phyloP scores from a whole-genome alignment of 2,329 filamentous ascomycete species.

The Talaromyces sp. region DNA sequence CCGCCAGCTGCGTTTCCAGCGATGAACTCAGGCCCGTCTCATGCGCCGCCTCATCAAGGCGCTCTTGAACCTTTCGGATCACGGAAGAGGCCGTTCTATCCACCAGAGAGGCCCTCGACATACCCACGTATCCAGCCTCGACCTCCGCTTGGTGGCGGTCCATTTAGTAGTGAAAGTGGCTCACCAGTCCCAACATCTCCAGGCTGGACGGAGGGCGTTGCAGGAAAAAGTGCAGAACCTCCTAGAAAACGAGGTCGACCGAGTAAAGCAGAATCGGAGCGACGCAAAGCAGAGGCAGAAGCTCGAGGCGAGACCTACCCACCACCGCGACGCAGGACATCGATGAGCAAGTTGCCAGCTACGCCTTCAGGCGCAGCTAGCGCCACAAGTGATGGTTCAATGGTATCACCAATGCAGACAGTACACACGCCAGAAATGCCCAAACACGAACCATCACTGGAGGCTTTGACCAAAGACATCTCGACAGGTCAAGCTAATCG shows the following conservation, averaged over 20 bases:
- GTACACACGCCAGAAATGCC: conserved; percentile 20
- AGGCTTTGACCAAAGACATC: neutral
- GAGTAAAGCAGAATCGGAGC: conserved; percentile 41
- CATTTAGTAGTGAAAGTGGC: conserved; percentile 34
- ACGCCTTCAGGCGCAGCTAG: conserved; percentile 31
- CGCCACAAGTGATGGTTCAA: conserved; percentile 21
- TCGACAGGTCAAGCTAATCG: neutral
- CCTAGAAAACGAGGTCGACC: conserved; percentile 43
- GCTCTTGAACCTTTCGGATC: conserved; percentile 26
- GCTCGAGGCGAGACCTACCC: conserved; percentile 39
- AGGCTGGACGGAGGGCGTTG: conserved; percentile 28
- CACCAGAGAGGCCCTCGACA: conserved; percentile 28
- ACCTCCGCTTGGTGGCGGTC: conserved; percentile 31
- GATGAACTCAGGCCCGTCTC: conserved; percentile 25
- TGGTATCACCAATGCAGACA: conserved; percentile 22
- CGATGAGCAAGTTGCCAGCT: conserved; percentile 28
- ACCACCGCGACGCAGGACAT: conserved; percentile 28
- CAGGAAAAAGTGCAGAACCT: conserved; percentile 28
- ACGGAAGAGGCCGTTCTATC: conserved; percentile 32
- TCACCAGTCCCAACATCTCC: conserved; percentile 35
- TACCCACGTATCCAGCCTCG: conserved; percentile 41
- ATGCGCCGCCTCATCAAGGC: conserved; percentile 23
- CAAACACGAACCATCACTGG: conserved; percentile 20
- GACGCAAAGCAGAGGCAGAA: conserved; percentile 37
- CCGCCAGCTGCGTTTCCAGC: conserved; percentile 15